Conservation (phyloP, 2,329 filamentous ascomycete species). For the Botryosphaeria dothidea region DNA sequence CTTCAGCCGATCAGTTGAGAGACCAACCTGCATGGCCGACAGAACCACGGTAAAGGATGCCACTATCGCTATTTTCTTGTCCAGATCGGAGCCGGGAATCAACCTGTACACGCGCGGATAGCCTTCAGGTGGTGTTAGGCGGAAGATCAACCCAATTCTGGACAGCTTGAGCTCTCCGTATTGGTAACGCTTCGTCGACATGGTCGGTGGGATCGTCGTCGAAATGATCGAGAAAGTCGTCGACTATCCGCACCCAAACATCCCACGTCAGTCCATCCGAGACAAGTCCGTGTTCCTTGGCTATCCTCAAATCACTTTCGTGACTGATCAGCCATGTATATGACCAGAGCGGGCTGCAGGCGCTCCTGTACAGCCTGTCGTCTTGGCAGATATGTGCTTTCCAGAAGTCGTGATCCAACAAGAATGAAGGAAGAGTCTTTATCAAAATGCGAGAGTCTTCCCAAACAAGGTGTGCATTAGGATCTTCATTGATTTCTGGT, state of each 20-base stretch:
- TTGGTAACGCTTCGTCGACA: constrained; percentile 38
- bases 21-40: constrained; percentile 31
- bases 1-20: constrained; percentile 23
- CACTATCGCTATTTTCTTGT: neutral
- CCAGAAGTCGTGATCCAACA: constrained; percentile 35
- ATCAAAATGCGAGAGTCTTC: constrained; percentile 30
- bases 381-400: constrained; percentile 23
- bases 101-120: neutral
- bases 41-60: constrained; percentile 30
- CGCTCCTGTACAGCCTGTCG: constrained; percentile 27
- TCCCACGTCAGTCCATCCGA: constrained; percentile 30
- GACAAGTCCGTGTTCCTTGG: constrained; percentile 31
- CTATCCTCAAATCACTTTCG: constrained; percentile 36
- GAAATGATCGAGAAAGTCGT: neutral
- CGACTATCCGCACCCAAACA: neutral
- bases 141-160: neutral
- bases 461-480: constrained; percentile 18
- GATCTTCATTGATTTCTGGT: constrained; percentile 5
- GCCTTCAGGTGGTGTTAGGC: neutral
- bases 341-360: constrained; percentile 34
- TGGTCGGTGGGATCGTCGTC: neutral
- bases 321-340: constrained; percentile 38
- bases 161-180: constrained; percentile 34
- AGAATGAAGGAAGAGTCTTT: constrained; percentile 37
- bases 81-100: neutral